Evolutionary conservation across 2,329 filamentous ascomycete genomes (phyloP), one percentile per base, ranked within the genome.

Genomic region (Alternaria alternata): DNA sequence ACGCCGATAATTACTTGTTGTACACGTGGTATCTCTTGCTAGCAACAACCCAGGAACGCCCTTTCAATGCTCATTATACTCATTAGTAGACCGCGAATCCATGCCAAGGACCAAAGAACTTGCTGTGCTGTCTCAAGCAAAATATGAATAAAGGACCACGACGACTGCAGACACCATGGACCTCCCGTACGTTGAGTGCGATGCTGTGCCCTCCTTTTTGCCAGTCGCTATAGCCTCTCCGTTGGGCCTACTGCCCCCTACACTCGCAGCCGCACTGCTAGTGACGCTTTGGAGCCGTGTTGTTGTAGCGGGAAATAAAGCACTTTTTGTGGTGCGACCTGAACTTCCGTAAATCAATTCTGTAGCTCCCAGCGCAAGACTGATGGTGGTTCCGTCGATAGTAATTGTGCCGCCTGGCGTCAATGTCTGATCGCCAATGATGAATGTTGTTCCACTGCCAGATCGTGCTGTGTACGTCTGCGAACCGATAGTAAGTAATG

Each of bases 231-330:
- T 52, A 7, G 59, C 63, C 34, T 64, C 59, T 20, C 59, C 59
- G 16, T 62, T 44, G 32, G 32, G 32, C 47, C 59, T 57, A 51
- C 63, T 63, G 20, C 64, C 57, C 6, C 70, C 63, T 22, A 62
- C 68, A 8, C 61, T 70, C n/a, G 71, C 58, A 22, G 52, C 47
- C 9, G 57, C 54, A 5, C 59, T 53, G 4, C 20, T 22, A 1
- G 67, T 68, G 4, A 54, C 46, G 7, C 43, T 62, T 32, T 54
- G 57, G 6, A 42, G 51, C 36, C 57, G 60, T 1, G 76, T 77
- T 22, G 71, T 75, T 4, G 77, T 78, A 1, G 78, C 79, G 6
- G 79, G 78, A 60, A 81, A 80, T 11, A 82, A 65, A 0, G 75
- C 78, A 4, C 65, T 69, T 3, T 71, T 75, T 4, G 75, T 74